Evolutionary conservation across 2,329 filamentous ascomycete species (phyloP), one percentile per base, ranked within the genome.

Genomic region (Aspergillus vadensis): DNA sequence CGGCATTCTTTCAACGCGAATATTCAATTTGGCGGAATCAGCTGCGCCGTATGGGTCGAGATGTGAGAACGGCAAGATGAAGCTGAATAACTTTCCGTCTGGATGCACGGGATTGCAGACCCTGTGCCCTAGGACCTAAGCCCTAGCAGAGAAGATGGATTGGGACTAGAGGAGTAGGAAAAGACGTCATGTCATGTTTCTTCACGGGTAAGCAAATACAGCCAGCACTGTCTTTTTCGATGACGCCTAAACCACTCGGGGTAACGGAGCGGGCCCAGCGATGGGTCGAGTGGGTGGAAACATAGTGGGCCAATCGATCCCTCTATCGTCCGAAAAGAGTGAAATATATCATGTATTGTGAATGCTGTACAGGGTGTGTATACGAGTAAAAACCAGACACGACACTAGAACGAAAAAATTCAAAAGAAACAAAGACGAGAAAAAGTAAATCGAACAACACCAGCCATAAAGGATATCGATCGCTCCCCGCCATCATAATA

Each of bases 91-190:
- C 41, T 44, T 50, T 27, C 25, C n/a, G 32, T 36, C 32, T 36
- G 32, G 32, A 36, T 36, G n/a, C 47, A 17, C 47, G 15, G 21
- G 41, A 14, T 21, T 8, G 25, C 47, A 17, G 47, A 50, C 67
- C 66, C 63, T 63, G 53, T 63, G 58, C 69, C 69, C 69, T 69
- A 61, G 56, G 57, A 60, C 68, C 68, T 71, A 69, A 66, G 65
- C 69, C 68, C 69, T 71, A 61, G 1, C 2, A 6, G 19, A 5
- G 2, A 25, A 12, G 3, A 36, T n/a, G 21, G 43, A 25, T 25
- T 21, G 7, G 2, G 52, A n/a, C 17, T 51, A 48, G 25, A 60
- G 51, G 57, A 4, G 14, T 8, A 38, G 47, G 41, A 41, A 41
- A 14, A 36, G 49, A 62, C 59, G 44, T 64, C 59, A 64, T 62